Percentiles rank a stretch among this genome's conserved stretches.
phyloP scores from a whole-genome alignment of 805 yeast genomes.

The Saccharomycopsis microspora region DNA sequence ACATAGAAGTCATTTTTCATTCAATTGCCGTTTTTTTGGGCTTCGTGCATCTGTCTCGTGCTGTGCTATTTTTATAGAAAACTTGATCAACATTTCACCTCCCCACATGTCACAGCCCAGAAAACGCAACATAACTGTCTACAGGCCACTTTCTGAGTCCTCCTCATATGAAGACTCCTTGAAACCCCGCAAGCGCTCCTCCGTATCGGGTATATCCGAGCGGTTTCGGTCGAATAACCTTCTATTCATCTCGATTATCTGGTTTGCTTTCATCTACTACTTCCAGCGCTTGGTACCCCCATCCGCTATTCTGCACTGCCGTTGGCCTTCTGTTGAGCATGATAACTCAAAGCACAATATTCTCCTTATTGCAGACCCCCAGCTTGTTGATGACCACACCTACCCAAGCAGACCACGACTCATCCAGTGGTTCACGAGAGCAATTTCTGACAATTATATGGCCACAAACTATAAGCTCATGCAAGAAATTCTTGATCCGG shows the following conservation, averaged over 20 bases:
- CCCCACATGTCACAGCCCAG: too few species aligned
- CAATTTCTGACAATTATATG: conserved; percentile 67
- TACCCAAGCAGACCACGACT: conserved; percentile 59
- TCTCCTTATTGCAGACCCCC: conserved; percentile 84
- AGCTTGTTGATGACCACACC: conserved; percentile 78
- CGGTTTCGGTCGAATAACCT: conserved; percentile 3
- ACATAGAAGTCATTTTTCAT: too few species aligned
- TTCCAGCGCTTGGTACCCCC: conserved; percentile 43
- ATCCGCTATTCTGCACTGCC: conserved; percentile 33
- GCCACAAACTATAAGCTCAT: conserved; percentile 59
- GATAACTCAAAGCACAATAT: conserved; percentile 28
- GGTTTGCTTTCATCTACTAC: conserved; percentile 37
- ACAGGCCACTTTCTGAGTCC: too few species aligned
- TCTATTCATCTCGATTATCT: conserved; percentile 22
- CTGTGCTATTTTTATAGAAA: too few species aligned
- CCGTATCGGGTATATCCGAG: too few species aligned
- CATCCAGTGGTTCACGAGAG: conserved; percentile 43
- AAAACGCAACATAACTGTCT: too few species aligned
- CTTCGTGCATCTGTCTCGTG: too few species aligned
- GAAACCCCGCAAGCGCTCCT: too few species aligned
- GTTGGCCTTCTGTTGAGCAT: conserved; percentile 16
- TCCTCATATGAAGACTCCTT: too few species aligned
- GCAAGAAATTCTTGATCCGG: conserved; percentile 54
- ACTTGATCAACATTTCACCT: too few species aligned
- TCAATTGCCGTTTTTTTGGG: too few species aligned